These are phyloP conservation scores for Boeremia lycopersici DNA, from an alignment of 2,329 filamentous ascomycete species.

Conservation along the genomic window DNA sequence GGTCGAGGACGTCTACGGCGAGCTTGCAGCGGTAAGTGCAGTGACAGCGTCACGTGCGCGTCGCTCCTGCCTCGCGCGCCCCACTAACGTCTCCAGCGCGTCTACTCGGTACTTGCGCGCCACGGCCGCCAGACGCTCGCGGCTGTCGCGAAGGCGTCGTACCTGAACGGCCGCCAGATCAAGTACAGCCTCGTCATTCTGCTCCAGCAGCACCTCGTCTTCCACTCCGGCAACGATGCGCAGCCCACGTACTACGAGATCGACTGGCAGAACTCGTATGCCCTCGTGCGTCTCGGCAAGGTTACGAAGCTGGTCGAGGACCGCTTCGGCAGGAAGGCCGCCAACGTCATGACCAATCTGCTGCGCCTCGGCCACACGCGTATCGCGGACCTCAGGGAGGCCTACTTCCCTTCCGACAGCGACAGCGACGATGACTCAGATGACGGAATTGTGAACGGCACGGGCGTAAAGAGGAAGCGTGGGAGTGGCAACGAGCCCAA, in stretches of 20 bases:
- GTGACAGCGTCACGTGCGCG: neutral
- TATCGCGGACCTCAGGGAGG: constrained; percentile 71
- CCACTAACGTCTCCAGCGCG: constrained; percentile 64
- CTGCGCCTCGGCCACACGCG: constrained; percentile 78
- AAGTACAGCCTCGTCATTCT: constrained; percentile 83
- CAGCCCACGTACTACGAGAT: constrained; percentile 80
- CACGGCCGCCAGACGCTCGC: constrained; percentile 77
- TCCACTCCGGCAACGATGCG: constrained; percentile 69
- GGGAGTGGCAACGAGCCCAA: constrained; percentile 31
- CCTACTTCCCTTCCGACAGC: constrained; percentile 56
- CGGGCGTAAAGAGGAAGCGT: constrained; percentile 30
- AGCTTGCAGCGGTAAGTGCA: constrained; percentile 78
- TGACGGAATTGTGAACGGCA: constrained; percentile 33
- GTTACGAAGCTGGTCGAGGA: constrained; percentile 77
- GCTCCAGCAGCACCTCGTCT: constrained; percentile 85
- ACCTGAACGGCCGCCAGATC: constrained; percentile 74
- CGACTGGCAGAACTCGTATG: constrained; percentile 80
- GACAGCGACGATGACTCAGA: constrained; percentile 44
- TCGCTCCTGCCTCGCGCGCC: neutral
- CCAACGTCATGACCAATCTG: constrained; percentile 75
- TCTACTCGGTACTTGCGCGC: constrained; percentile 78
- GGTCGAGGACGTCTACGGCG: constrained; percentile 86
- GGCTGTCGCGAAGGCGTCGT: constrained; percentile 73
- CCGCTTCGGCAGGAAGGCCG: constrained; percentile 75
- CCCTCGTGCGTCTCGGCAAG: constrained; percentile 79